These are phyloP conservation scores for Fusarium sp. DNA, from an alignment of 2,329 filamentous ascomycete genomes.

Conservation along the genomic window DNA sequence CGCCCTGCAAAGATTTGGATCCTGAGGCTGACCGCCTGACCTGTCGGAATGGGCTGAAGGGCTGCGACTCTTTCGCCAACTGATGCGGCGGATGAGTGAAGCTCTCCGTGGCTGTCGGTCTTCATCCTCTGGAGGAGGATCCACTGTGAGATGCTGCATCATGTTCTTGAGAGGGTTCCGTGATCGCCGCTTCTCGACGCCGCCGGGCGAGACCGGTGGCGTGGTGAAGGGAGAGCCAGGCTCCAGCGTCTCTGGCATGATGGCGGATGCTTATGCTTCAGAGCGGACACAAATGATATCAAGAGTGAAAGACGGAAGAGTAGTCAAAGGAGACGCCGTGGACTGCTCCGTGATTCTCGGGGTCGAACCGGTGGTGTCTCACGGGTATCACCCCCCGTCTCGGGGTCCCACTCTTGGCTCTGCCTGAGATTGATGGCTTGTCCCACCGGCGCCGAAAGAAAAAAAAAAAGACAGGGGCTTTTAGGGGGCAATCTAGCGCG, in stretches of 20 bases:
- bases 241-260: conserved; percentile 46
- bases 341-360: conserved; percentile 39
- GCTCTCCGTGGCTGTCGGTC: conserved; percentile 41
- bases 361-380: conserved; percentile 36
- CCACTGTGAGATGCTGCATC: conserved; percentile 52
- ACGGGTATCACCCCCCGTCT: conserved; percentile 31
- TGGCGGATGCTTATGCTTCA: background rate
- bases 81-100: conserved; percentile 50
- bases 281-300: background rate
- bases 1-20: conserved; percentile 45
- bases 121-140: conserved; percentile 43
- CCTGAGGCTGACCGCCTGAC: conserved; percentile 41
- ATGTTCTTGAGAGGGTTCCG: conserved; percentile 50
- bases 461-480: conserved; percentile 15
- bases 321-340: conserved; percentile 27
- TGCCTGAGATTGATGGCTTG: conserved; percentile 21
- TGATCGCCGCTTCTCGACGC: conserved; percentile 46
- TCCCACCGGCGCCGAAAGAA: conserved; percentile 7
- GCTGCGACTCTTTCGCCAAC: conserved; percentile 50
- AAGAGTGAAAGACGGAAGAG: conserved; percentile 1
- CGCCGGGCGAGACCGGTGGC: conserved; percentile 37
- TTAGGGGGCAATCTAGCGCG: conserved; percentile 17
- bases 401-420: conserved; percentile 41
- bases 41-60: conserved; percentile 49
- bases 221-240: conserved; percentile 37